Percentiles rank a stretch among this genome's conserved stretches.
Evolutionary conservation across 768 basidiomycete species (phyloP).

Genomic region (Mycena alexandri): DNA sequence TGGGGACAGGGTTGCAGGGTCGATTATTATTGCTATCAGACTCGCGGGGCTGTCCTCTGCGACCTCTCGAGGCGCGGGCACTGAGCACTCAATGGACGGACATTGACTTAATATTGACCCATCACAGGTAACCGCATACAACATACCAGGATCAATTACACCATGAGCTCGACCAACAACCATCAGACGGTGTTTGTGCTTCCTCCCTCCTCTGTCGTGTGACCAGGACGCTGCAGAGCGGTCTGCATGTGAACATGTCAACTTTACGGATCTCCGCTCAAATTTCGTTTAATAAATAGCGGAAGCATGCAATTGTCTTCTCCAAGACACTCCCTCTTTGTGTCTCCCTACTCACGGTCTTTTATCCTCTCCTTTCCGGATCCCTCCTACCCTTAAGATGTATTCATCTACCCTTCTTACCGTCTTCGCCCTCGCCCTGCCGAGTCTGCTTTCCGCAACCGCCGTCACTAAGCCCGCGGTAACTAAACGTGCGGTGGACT

Average conservation of each 20-base stretch:
- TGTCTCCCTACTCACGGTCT: slow-evolving; percentile 19
- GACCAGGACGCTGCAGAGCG: not conserved
- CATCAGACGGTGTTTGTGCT: too few relatives aligned
- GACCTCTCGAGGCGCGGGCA: too few relatives aligned
- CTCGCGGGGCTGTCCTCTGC: too few relatives aligned
- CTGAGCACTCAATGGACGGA: too few relatives aligned
- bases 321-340: slow-evolving; percentile 19
- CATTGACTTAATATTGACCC: too few relatives aligned
- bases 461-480: slow-evolving; percentile 3
- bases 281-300: slow-evolving; percentile 2
- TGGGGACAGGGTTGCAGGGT: too few relatives aligned
- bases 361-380: not conserved
- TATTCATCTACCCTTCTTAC: slow-evolving; percentile 24
- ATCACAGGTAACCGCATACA: too few relatives aligned
- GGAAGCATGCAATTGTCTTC: not conserved
- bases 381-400: slow-evolving; percentile 9
- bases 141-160: too few relatives aligned
- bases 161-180: too few relatives aligned
- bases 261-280: not conserved
- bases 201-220: too few relatives aligned
- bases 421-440: slow-evolving; percentile 21
- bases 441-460: slow-evolving; percentile 24
- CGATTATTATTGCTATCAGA: too few relatives aligned
- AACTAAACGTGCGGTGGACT: slow-evolving; percentile 41
- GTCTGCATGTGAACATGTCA: slow-evolving; percentile 28